Conservation (phyloP, 2,329 filamentous ascomycete genomes). For the Colletotrichum orchidophilum region DNA sequence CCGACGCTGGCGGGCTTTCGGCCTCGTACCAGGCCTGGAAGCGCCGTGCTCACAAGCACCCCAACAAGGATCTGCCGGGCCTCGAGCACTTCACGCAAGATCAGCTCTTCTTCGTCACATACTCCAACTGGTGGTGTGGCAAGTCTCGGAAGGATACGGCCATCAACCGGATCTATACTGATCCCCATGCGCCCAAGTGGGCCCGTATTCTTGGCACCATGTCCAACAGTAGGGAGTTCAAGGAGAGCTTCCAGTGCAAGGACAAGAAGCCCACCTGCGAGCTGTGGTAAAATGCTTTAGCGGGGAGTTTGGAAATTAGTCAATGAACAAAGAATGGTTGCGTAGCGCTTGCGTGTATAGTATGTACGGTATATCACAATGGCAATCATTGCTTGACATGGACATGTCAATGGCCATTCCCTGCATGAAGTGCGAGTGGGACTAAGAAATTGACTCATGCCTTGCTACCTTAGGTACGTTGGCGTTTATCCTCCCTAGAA, state of each 20-base stretch:
- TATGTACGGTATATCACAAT: conserved; percentile 3
- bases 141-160: conserved; percentile 68
- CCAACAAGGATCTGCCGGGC: conserved; percentile 66
- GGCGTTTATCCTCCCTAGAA: background rate
- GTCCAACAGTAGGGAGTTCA: conserved; percentile 74
- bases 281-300: conserved; percentile 23
- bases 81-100: conserved; percentile 71
- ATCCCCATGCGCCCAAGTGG: conserved; percentile 72
- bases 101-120: conserved; percentile 76
- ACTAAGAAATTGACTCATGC: background rate
- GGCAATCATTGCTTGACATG: background rate
- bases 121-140: conserved; percentile 73
- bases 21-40: conserved; percentile 74
- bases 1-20: conserved; percentile 73
- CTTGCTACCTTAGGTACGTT: background rate
- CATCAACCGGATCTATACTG: conserved; percentile 66
- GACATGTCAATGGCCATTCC: background rate
- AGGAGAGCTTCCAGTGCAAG: conserved; percentile 72
- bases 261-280: conserved; percentile 52
- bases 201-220: conserved; percentile 71
- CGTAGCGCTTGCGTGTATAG: background rate
- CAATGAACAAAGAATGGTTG: background rate
- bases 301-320: background rate
- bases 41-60: conserved; percentile 60
- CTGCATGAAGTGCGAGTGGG: background rate